Conservation (phyloP, 2,329 filamentous ascomycete genomes). For the Aspergillus sergii region DNA sequence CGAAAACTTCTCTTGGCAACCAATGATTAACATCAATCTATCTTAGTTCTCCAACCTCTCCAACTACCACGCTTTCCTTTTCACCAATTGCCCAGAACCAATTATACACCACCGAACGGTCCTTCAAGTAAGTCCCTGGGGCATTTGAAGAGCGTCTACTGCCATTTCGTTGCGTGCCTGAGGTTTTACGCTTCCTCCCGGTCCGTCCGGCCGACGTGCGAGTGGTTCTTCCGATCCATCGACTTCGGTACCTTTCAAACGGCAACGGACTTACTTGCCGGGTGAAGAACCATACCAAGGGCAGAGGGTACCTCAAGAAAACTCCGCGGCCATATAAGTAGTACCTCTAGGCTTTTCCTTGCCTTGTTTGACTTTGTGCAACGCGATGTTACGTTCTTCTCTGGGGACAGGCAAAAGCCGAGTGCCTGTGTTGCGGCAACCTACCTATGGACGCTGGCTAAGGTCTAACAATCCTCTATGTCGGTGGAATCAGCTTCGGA, state of each 20-base stretch:
- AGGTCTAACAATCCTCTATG: constrained; percentile 19
- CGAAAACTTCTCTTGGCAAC: constrained; percentile 29
- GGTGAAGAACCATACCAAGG: background rate
- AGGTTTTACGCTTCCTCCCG: background rate
- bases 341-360: background rate
- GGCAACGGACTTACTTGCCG: background rate
- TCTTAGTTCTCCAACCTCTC: background rate
- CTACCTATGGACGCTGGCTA: constrained; percentile 22
- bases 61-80: background rate
- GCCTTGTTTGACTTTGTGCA: background rate
- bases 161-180: background rate
- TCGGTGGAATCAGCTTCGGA: constrained; percentile 19
- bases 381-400: constrained; percentile 37
- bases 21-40: background rate
- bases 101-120: background rate
- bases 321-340: background rate
- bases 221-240: background rate
- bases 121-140: background rate
- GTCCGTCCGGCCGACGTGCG: constrained; percentile 3
- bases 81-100: background rate
- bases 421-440: constrained; percentile 23
- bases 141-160: background rate
- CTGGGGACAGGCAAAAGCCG: constrained; percentile 30
- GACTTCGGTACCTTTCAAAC: constrained; percentile 3
- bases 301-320: background rate